Evolutionary conservation across 495 filamentous ascomycete genomes (phyloP).

Genomic region (Neurospora terricola): DNA sequence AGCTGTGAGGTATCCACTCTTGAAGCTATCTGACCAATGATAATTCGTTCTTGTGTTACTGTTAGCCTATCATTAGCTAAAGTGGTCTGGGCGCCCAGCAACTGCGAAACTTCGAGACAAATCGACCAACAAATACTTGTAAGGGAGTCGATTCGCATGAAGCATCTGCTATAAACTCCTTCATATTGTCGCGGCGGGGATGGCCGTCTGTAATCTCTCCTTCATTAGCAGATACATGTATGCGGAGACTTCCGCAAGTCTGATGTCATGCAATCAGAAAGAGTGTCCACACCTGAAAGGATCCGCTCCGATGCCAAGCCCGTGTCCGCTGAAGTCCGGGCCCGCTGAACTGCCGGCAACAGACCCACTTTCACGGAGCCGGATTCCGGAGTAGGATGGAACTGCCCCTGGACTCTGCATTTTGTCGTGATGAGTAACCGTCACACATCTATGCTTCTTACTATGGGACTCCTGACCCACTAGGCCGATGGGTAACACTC

Average conservation of each 20-base stretch:
- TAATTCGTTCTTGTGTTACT: neutral
- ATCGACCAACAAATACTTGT: too few relatives aligned
- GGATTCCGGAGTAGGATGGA: neutral
- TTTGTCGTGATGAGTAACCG: neutral
- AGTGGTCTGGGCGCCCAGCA: neutral
- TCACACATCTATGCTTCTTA: neutral
- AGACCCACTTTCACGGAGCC: neutral
- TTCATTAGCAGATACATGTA: neutral
- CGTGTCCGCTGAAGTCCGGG: neutral
- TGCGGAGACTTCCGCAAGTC: neutral
- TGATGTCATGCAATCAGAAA: neutral
- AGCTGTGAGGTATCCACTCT: slow-evolving; percentile 11
- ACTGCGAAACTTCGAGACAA: neutral
- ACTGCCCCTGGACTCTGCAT: neutral
- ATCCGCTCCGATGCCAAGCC: neutral
- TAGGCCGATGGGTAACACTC: neutral
- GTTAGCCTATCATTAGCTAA: neutral
- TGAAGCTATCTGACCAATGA: neutral
- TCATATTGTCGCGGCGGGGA: too few relatives aligned
- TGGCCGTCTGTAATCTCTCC: neutral
- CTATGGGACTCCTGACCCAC: too few relatives aligned
- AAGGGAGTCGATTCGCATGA: too few relatives aligned
- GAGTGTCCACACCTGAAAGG: neutral
- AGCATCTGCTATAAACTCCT: too few relatives aligned
- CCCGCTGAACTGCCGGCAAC: neutral